Base-by-base conservation (phyloP, 345 rosid genomes). In the Raphanus sativus region DNA sequence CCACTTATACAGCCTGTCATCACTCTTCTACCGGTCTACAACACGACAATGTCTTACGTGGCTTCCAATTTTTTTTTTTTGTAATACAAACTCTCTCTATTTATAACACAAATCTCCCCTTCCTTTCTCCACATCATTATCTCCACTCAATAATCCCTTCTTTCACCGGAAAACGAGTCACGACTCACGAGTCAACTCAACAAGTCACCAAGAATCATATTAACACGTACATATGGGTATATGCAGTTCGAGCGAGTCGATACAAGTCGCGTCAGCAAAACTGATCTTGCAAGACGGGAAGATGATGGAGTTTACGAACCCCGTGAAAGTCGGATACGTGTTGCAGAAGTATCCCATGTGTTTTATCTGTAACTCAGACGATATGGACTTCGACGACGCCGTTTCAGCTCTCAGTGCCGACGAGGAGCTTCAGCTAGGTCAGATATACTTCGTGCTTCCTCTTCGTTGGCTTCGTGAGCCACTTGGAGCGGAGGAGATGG, bases 331-430 rank as follows among this genome's bases (percentile, higher is more conserved):
- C 12, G 94, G 97, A 40, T 84, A 78, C 67, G 88, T 96, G 33
- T 77, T 96, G 7, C 87, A 83, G 12, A 85, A 69, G 77, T 65
- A 87, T 38, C 90, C 94, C 0, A 40, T 86, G 70, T 84, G 83
- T 56, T 93, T 96, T 68, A 90, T 96, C 15, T 95, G 99, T 76
- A 90, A 91, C 86, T 89, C 99, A 11, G 99, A 95, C 62, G 97
- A 93, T 13, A 88, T 95, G 97, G 99, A 95, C 42, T 93, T 95
- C 68, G 92, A 91, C 86, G 92, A 85, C 63, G 88, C 85, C 77
- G 87, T 83, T 15, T 84, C 88, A 9, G 90, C 97, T 30, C 40
- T 95, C 2, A 62, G 80, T 38, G 91, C 76, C 6, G 94, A 91
- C 2, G 96, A 95, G 6, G 91, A 84, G 80, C 93, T 95, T 59